A percentile compares a stretch with the other conserved stretches of the same genome.
Evolutionary conservation across 305 asterid species (phyloP).

Genomic region (Coffea humblotiana): DNA sequence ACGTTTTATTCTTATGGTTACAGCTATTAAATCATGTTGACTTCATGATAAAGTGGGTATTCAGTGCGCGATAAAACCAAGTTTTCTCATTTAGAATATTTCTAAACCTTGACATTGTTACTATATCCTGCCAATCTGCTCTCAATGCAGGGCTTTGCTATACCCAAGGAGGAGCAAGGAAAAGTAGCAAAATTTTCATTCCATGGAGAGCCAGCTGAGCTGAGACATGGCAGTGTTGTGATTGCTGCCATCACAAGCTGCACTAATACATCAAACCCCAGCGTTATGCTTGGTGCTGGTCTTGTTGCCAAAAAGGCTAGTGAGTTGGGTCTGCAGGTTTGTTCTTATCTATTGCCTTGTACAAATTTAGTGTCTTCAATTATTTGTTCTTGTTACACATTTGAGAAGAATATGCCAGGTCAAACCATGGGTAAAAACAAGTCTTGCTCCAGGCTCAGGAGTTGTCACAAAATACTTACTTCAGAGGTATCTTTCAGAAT

Average conservation of each 20-base stretch:
- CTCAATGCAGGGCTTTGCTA: conserved; percentile 76
- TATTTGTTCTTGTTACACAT: conserved; percentile 11
- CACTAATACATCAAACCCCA: conserved; percentile 97
- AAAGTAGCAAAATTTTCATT: conserved; percentile 79
- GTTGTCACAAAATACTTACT: conserved; percentile 81
- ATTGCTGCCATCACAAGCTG: conserved; percentile 99
- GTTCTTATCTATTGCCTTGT: conserved; percentile 16
- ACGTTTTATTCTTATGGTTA: not conserved
- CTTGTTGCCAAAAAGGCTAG: conserved; percentile 92
- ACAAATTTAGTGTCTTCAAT: not conserved
- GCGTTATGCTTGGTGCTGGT: conserved; percentile 99
- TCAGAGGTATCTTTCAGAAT: conserved; percentile 56
- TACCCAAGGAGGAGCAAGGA: conserved; percentile 87
- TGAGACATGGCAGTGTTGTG: conserved; percentile 92
- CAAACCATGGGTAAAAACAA: conserved; percentile 96
- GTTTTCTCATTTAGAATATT: not conserved
- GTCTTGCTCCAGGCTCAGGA: conserved; percentile 99
- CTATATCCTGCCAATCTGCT: conserved; percentile 6
- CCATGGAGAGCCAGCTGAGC: conserved; percentile 89
- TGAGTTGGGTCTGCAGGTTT: conserved; percentile 84
- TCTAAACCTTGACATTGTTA: not conserved
- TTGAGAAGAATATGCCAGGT: conserved; percentile 49
- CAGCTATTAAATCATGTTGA: not conserved
- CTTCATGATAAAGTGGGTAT: not conserved
- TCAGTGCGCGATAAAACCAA: not conserved